Base-by-base conservation (phyloP, 306 rosid genomes). In the Senna siamea region DNA sequence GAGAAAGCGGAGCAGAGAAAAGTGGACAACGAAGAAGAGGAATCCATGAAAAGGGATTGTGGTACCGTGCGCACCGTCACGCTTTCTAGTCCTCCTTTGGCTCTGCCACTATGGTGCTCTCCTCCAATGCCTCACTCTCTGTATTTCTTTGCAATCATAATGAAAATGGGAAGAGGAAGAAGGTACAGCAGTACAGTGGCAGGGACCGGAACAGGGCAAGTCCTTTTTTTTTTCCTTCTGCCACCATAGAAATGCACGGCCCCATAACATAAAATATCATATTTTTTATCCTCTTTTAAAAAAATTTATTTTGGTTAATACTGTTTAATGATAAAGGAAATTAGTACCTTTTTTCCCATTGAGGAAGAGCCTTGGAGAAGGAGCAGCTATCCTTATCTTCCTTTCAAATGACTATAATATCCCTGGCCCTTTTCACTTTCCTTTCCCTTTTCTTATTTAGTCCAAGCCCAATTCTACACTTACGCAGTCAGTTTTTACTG, bases 211-310 rank as follows among this genome's bases (percentile, higher is more conserved):
- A 40, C 7, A 57, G 60, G 44, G 40, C 63, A 22, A 0, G 47
- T 43, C 26, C 20, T 41, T 66, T 58, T 34, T 26, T 10, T 4
- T 23, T n/a, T 37, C 41, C 68, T 40, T 64, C 68, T 75, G 75
- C 79, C 77, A 81, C 88, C 88, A 70, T 76, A 81, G 70, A 88
- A 85, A 74, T 54, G 48, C 84, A 74, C 72, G 67, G 59, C 66
- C 34, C 65, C 26, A 53, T 37, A 63, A 65, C 66, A 68, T 68
- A 57, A 77, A 46, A 11, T 46, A 46, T 48, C 19, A n/a, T 26
- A 1, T 26, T 48, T 48, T 15, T 76, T 81, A 47, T 47, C 64
- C 9, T 22, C 7, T 50, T n/a, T 52, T 41, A 37, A 0, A 46
- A 12, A 13, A 46, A 46, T 11, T 14, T 13, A 43, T 10, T 0